Evolutionary conservation across 2,329 filamentous ascomycete species (phyloP), one percentile per base, ranked within the genome.

Genomic region (Leptographium procerum): DNA sequence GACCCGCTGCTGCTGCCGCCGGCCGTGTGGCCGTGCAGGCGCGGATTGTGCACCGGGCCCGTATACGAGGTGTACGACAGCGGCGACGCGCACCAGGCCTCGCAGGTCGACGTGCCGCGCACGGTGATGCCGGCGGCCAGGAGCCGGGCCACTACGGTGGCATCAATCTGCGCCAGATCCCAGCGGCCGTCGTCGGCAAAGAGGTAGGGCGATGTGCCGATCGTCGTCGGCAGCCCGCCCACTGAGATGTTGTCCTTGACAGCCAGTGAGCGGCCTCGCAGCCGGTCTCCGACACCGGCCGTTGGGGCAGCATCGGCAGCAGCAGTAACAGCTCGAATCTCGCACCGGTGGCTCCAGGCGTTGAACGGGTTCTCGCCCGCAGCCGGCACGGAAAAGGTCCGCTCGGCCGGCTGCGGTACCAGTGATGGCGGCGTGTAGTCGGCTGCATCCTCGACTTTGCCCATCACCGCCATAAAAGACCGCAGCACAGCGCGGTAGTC

Each of bases 221-320:
- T 82, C 84, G 66, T 86, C 79, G 61, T 82, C 72, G 53, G 75
- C 74, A 26, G 81, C 0, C 87, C 88, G 19, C 81, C 80, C 19
- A 92, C 70, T 66, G 89, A 83, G 52, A 87, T 81, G 66, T 90
- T 86, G 64, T 91, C 88, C 71, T 91, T 91, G 52, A 90, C 78
- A 0, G 82, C 85, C 3, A 89, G 79, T 0, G 87, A 86, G 0
- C 91, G 78, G 8, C 88, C 88, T 63, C 89, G 86, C 0, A 91
- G 73, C 0, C 81, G 76, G 0, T 84, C 80, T 3, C 9, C 7
- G 40, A 4, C 19, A 8, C 6, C 40, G 7, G 40, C 34, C 2
- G 48, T 1, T 3, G 50, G 16, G 1, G 43, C 16, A 1, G 52
- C 33, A 52, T n/a, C 19, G 40, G 4, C 19, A n/a, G n/a, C n/a